Evolutionary conservation across 1,284 basidiomycete species (phyloP).

Genomic region (Kalmanozyma brasiliensis): DNA sequence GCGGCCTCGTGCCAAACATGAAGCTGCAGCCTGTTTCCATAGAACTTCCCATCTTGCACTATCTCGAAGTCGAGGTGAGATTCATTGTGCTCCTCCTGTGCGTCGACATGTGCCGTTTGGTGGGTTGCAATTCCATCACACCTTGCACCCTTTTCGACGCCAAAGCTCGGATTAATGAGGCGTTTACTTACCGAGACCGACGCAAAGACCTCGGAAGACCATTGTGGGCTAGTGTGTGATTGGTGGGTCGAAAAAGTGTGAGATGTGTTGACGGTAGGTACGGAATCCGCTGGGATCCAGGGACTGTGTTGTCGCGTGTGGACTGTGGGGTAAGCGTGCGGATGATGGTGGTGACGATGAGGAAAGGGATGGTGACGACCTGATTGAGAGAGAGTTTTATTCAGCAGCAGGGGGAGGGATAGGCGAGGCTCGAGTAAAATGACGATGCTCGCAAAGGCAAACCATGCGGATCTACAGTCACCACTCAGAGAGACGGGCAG

Average conservation of each 20-base stretch:
- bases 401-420: background rate
- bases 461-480: background rate
- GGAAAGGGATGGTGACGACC: background rate
- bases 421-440: too few species aligned
- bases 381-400: constrained; percentile 13
- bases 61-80: background rate
- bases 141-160: background rate
- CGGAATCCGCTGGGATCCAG: constrained; percentile 5
- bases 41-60: background rate
- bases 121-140: background rate
- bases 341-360: constrained; percentile 6
- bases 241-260: background rate
- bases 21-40: too few species aligned
- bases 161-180: background rate
- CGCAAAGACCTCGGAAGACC: constrained; percentile 53
- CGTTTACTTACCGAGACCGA: constrained; percentile 50
- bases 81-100: constrained; percentile 2
- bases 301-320: constrained; percentile 2
- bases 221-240: constrained; percentile 20
- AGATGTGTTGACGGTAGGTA: constrained; percentile 1
- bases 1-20: too few species aligned
- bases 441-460: too few species aligned
- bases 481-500: constrained; percentile 2
- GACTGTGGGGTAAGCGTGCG: background rate
- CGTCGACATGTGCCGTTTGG: too few species aligned